Conservation (phyloP, 306 rosid species). For the Vigna hirtella region DNA sequence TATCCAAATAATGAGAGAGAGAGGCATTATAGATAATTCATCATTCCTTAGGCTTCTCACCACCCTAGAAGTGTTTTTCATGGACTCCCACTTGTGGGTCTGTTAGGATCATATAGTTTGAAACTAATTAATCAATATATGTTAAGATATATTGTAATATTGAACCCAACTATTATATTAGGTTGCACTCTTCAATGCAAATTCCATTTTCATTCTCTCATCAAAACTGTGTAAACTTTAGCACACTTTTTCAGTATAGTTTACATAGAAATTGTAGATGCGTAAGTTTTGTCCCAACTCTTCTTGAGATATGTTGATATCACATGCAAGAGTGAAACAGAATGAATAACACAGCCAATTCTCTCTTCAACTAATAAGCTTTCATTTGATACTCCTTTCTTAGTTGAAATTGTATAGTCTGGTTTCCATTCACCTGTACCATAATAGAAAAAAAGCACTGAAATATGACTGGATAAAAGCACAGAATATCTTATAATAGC, state of each 20-base stretch:
- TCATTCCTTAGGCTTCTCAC: no score
- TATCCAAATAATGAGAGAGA: not conserved
- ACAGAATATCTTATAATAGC: not conserved
- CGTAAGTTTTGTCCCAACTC: not conserved
- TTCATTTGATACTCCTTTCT: not conserved
- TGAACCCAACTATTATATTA: not conserved
- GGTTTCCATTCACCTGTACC: conserved; percentile 1
- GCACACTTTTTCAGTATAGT: not conserved
- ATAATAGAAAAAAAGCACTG: not conserved
- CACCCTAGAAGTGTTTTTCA: no score
- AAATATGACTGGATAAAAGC: not conserved
- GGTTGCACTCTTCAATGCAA: not conserved
- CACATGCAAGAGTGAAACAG: not conserved
- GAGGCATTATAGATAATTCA: not conserved
- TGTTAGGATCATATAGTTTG: no score
- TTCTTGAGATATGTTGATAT: conserved; percentile 1
- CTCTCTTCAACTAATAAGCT: not conserved
- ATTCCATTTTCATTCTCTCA: conserved; percentile 2
- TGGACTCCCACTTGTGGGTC: no score
- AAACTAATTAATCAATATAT: no score
- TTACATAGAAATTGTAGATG: not conserved
- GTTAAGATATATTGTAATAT: not conserved
- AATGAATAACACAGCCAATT: not conserved
- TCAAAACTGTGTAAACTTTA: not conserved
- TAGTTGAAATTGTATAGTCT: not conserved